Conservation (phyloP, 352 stramenopile species). For the Phytopythium boreale region DNA sequence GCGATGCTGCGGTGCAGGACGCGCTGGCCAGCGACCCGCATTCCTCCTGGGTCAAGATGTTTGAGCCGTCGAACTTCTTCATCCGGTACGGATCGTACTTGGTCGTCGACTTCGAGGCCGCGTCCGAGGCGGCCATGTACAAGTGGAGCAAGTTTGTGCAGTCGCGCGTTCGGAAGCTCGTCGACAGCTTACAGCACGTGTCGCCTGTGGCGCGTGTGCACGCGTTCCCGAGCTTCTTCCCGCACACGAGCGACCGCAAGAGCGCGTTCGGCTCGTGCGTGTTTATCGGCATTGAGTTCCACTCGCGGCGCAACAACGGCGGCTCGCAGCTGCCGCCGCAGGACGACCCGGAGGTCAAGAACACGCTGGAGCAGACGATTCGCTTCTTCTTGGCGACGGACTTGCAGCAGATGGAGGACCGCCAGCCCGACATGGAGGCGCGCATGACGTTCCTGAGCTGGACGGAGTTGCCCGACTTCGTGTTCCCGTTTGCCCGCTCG, state of each 20-base stretch:
- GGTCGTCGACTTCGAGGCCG: slow-evolving; percentile 63
- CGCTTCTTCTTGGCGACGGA: slow-evolving; percentile 83
- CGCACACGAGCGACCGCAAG: slow-evolving; percentile 36
- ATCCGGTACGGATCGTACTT: slow-evolving; percentile 82
- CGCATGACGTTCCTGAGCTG: slow-evolving; percentile 50
- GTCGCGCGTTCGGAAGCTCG: slow-evolving; percentile 74
- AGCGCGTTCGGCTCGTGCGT: slow-evolving; percentile 61
- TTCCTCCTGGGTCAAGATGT: slow-evolving; percentile 66
- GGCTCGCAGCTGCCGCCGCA: slow-evolving; percentile 25
- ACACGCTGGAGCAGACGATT: slow-evolving; percentile 73
- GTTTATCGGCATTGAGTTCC: slow-evolving; percentile 83
- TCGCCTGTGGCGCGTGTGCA: slow-evolving; percentile 54
- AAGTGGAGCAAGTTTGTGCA: slow-evolving; percentile 83
- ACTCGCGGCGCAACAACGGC: slow-evolving; percentile 30
- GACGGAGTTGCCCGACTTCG: slow-evolving; percentile 67
- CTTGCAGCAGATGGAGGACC: slow-evolving; percentile 78
- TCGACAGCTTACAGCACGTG: slow-evolving; percentile 73
- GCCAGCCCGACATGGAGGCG: slow-evolving; percentile 61
- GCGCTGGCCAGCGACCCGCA: slow-evolving; percentile 5
- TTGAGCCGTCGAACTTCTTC: slow-evolving; percentile 80
- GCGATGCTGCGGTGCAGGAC: slow-evolving; percentile 1
- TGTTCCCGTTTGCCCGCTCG: slow-evolving; percentile 51
- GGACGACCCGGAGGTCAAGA: slow-evolving; percentile 70
- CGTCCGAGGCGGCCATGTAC: slow-evolving; percentile 61
- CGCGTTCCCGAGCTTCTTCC: slow-evolving; percentile 67